Conservation (phyloP, 169 alveolate genomes). For the Cryptosporidium andersoni region DNA sequence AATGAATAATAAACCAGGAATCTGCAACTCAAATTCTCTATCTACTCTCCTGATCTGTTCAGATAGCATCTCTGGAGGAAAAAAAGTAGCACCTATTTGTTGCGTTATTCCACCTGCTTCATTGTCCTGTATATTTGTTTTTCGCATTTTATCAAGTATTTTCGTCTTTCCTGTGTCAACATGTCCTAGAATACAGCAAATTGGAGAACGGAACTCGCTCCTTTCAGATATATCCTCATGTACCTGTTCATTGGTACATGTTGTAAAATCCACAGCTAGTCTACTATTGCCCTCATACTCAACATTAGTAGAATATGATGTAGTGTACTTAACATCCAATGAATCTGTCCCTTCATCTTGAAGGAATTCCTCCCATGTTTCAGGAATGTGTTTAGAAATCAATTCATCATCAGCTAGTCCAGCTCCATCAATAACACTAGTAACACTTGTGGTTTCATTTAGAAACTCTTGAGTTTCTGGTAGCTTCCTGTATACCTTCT, state of each 20-base stretch:
- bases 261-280: no score
- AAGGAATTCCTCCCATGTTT: conserved; percentile 73
- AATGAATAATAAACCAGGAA: conserved; percentile 97
- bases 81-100: conserved; percentile 99
- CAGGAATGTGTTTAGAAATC: conserved; percentile 8
- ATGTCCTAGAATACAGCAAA: conserved; percentile 98
- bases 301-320: not conserved
- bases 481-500: conserved; percentile 50
- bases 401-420: conserved; percentile 45
- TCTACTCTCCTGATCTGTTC: conserved; percentile 85
- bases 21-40: conserved; percentile 77
- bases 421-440: not conserved
- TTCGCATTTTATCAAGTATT: conserved; percentile 96
- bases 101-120: conserved; percentile 99
- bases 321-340: not conserved
- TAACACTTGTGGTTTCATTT: not conserved
- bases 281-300: conserved; percentile 11
- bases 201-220: conserved; percentile 91
- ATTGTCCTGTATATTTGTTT: conserved; percentile 97
- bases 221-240: no score
- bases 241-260: no score
- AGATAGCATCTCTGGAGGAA: conserved; percentile 94
- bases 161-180: conserved; percentile 99
- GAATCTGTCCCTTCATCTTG: not conserved
- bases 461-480: not conserved